phyloP scores from a whole-genome alignment of 2,329 filamentous ascomycete species.

The Apiospora arundinis region DNA sequence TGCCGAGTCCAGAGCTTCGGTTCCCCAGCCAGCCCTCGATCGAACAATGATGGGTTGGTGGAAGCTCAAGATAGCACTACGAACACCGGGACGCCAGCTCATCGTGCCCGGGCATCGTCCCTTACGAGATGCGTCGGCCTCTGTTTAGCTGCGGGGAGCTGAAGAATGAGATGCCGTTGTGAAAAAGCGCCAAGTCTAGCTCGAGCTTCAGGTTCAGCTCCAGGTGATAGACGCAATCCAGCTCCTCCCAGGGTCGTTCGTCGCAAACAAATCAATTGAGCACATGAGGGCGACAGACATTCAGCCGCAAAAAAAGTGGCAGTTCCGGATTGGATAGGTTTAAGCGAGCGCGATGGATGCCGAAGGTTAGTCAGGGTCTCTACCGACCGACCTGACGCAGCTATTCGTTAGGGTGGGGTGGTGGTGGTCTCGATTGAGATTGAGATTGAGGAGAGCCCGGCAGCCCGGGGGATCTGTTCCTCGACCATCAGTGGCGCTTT shows the following conservation, averaged over 20 bases:
- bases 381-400: not conserved
- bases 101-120: not conserved
- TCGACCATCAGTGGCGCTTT: no score
- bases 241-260: not conserved
- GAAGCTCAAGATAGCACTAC: not conserved
- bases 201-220: not conserved
- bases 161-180: not conserved
- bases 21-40: not conserved
- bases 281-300: not conserved
- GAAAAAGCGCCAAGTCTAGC: not conserved
- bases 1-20: not conserved
- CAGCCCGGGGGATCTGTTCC: no score
- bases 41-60: not conserved
- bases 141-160: not conserved
- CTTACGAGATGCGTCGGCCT: not conserved
- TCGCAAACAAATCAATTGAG: constrained; percentile 8
- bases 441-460: not conserved
- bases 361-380: not conserved
- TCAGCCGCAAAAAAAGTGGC: not conserved
- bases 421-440: not conserved
- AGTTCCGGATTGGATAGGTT: not conserved
- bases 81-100: not conserved
- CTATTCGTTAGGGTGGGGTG: not conserved
- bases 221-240: not conserved
- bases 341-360: not conserved